Evolutionary conservation across 768 basidiomycete genomes (phyloP).

Genomic region (Calocybe indica): DNA sequence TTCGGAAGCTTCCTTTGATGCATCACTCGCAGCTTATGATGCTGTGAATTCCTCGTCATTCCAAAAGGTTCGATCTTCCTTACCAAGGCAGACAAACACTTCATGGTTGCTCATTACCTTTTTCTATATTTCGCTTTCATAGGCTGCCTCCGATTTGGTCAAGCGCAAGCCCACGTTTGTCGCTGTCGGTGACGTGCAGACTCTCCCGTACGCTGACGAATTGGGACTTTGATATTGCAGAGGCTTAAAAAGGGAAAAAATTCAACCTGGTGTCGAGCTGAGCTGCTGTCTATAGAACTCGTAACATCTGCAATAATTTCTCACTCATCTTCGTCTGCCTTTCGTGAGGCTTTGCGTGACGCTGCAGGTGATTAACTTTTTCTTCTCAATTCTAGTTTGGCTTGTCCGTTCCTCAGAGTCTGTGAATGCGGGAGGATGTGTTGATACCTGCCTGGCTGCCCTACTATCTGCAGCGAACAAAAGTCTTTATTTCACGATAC

Average conservation of each 20-base stretch:
- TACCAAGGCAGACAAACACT: neutral
- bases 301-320: neutral
- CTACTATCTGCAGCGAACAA: no score
- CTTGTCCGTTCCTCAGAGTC: no score
- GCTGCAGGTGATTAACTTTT: constrained; percentile 7
- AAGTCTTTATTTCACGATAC: no score
- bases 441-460: no score
- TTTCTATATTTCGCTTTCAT: neutral
- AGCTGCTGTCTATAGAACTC: constrained; percentile 15
- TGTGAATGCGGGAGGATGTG: no score
- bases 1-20: constrained; percentile 47
- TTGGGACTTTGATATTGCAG: constrained; percentile 54
- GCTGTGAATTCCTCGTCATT: constrained; percentile 60
- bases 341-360: constrained; percentile 6
- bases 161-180: constrained; percentile 83
- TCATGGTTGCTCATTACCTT: neutral
- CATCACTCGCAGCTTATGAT: constrained; percentile 64
- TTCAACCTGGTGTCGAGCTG: constrained; percentile 4
- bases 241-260: constrained; percentile 1
- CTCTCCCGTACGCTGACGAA: constrained; percentile 82
- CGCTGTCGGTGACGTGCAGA: constrained; percentile 70
- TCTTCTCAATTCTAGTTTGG: neutral
- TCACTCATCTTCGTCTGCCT: constrained; percentile 5
- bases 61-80: constrained; percentile 51
- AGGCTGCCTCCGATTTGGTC: constrained; percentile 65